Conservation (phyloP, 129 eudicot genomes). For the Centella asiatica region DNA sequence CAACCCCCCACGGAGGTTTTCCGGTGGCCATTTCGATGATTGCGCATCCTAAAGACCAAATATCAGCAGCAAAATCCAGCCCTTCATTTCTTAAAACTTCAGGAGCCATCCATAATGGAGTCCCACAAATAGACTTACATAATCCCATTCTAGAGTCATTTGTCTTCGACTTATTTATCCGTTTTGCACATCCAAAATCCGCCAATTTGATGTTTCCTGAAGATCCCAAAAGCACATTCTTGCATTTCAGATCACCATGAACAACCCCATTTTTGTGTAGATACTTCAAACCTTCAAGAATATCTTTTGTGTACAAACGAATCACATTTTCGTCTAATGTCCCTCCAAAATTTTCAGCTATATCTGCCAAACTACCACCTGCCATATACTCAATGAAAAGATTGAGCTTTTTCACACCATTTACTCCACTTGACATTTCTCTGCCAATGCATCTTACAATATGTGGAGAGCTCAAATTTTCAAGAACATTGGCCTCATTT, state of each 20-base stretch:
- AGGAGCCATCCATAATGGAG: constrained; percentile 89
- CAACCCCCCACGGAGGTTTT: constrained; percentile 44
- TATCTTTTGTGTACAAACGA: constrained; percentile 47
- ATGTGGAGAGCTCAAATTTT: constrained; percentile 42
- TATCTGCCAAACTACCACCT: constrained; percentile 54
- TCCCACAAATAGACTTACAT: constrained; percentile 34
- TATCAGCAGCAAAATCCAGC: constrained; percentile 45
- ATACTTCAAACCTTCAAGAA: constrained; percentile 48
- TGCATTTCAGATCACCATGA: constrained; percentile 63
- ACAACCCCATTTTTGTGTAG: constrained; percentile 46
- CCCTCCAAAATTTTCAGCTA: constrained; percentile 55
- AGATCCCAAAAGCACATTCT: constrained; percentile 48
- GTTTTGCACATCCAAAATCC: constrained; percentile 65
- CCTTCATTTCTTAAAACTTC: constrained; percentile 53
- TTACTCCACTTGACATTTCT: constrained; percentile 22
- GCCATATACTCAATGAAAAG: constrained; percentile 68
- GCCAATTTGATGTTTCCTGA: constrained; percentile 49
- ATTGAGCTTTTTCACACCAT: constrained; percentile 29
- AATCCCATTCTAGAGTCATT: background rate
- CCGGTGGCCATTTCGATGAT: constrained; percentile 80
- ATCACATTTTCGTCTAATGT: constrained; percentile 37
- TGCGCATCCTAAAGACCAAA: constrained; percentile 84
- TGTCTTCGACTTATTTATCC: background rate
- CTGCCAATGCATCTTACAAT: constrained; percentile 50
- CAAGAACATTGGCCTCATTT: constrained; percentile 54